These are phyloP conservation scores for Coix lacrymajobi DNA, from an alignment of 176 grass and related monocot genomes.

Conservation along the genomic window DNA sequence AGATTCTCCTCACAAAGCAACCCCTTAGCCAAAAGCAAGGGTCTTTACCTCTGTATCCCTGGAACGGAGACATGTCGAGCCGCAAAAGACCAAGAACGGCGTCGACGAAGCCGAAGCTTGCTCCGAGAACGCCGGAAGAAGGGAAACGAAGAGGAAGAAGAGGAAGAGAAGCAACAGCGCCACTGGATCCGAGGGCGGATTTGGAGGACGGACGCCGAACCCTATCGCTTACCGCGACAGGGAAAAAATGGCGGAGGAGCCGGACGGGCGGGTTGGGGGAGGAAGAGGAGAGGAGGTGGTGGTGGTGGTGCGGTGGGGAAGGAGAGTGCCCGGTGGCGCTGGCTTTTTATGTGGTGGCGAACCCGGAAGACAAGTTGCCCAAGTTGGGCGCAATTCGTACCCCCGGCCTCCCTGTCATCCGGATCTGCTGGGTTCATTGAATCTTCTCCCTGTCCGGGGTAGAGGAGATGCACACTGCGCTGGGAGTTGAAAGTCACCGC, in stretches of 20 bases:
- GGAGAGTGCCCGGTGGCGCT: neutral
- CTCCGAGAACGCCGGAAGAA: conserved; percentile 1
- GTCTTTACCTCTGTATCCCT: conserved; percentile 43
- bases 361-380: conserved; percentile 4
- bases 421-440: conserved; percentile 42
- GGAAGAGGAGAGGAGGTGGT: neutral
- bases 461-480: conserved; percentile 16
- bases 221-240: conserved; percentile 32
- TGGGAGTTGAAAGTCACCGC: neutral
- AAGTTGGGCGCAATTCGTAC: conserved; percentile 14
- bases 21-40: neutral
- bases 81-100: neutral
- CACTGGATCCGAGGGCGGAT: neutral
- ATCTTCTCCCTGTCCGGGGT: neutral
- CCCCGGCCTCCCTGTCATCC: conserved; percentile 14
- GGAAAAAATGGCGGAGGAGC: conserved; percentile 32
- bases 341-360: conserved; percentile 38
- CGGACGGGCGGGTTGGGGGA: neutral
- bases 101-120: neutral
- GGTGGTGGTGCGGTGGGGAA: neutral
- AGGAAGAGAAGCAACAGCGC: neutral
- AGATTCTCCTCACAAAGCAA: neutral
- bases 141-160: neutral
- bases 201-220: conserved; percentile 21
- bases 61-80: conserved; percentile 48